Percentiles rank a stretch among this genome's conserved stretches.
phyloP scores from a whole-genome alignment of 2,329 filamentous ascomycete genomes.

The Ilyonectria sp. region DNA sequence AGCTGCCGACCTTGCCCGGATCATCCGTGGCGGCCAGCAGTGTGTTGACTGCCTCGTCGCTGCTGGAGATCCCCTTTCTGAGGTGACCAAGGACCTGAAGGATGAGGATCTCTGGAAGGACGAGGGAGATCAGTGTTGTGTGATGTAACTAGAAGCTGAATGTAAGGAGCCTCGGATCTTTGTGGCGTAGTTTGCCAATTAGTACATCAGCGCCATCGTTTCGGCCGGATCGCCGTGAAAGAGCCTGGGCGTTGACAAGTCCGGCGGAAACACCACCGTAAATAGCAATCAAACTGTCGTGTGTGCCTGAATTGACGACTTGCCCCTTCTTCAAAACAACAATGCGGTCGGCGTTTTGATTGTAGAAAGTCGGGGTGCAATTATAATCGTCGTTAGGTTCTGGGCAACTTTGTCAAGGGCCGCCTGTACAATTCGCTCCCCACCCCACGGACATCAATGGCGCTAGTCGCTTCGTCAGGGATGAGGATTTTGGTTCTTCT shows the following conservation, averaged over 20 bases:
- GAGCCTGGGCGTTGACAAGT: slow-evolving; percentile 42
- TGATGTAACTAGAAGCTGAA: no score
- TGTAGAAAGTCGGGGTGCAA: slow-evolving; percentile 74
- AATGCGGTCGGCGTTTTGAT: slow-evolving; percentile 76
- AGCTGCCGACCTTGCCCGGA: no score
- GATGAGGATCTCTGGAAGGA: no score
- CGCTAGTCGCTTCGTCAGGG: slow-evolving; percentile 77
- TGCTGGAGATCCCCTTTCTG: no score
- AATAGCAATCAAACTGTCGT: slow-evolving; percentile 69
- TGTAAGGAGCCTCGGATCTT: no score
- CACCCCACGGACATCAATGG: slow-evolving; percentile 58
- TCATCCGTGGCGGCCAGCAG: no score
- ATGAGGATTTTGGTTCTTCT: slow-evolving; percentile 73
- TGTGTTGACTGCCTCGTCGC: no score
- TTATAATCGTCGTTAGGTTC: slow-evolving; percentile 73
- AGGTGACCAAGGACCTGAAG: no score
- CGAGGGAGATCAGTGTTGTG: no score
- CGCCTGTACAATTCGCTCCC: slow-evolving; percentile 61
- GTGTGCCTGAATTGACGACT: slow-evolving; percentile 74
- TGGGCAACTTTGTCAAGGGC: slow-evolving; percentile 55
- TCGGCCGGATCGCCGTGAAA: no score
- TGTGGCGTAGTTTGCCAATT: no score
- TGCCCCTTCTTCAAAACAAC: slow-evolving; percentile 73
- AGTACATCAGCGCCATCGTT: no score
- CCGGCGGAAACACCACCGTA: slow-evolving; percentile 52